phyloP scores from a whole-genome alignment of 129 eudicot species.

The Chrysanthemum makinoi region DNA sequence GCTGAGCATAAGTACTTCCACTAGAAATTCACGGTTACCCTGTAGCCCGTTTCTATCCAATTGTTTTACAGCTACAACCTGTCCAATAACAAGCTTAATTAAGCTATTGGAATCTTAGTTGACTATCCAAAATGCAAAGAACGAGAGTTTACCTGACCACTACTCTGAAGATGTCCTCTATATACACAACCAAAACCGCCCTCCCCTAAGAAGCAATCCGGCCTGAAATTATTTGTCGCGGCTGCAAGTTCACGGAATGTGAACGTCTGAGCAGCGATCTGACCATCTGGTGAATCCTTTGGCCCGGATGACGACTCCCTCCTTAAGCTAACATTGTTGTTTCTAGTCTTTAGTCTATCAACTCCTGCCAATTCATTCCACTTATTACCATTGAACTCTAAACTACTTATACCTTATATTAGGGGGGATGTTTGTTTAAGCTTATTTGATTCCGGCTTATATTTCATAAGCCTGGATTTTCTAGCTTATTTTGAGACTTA shows the following conservation, averaged over 20 bases:
- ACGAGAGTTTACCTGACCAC: too few relatives aligned
- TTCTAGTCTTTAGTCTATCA: conserved; percentile 64
- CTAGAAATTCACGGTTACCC: conserved; percentile 69
- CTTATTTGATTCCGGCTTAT: too few relatives aligned
- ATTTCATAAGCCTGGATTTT: too few relatives aligned
- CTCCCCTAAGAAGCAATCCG: conserved; percentile 64
- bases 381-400: too few relatives aligned
- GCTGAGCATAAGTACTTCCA: conserved; percentile 79
- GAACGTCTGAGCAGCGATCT: conserved; percentile 41
- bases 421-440: too few relatives aligned
- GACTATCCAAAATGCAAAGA: too few relatives aligned
- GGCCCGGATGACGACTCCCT: conserved; percentile 26
- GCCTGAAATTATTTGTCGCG: conserved; percentile 61
- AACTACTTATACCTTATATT: too few relatives aligned
- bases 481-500: too few relatives aligned
- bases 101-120: too few relatives aligned
- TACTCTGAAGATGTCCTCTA: conserved; percentile 62
- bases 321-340: conserved; percentile 42
- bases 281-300: conserved; percentile 19
- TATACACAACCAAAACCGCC: conserved; percentile 90
- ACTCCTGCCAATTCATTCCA: not conserved
- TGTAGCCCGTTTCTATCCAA: conserved; percentile 79
- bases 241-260: conserved; percentile 69
- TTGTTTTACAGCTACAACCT: conserved; percentile 77
- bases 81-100: too few relatives aligned